Evolutionary conservation across 2,329 filamentous ascomycete genomes (phyloP), one percentile per base, ranked within the genome.

Genomic region (Endocalyx cinctus): DNA sequence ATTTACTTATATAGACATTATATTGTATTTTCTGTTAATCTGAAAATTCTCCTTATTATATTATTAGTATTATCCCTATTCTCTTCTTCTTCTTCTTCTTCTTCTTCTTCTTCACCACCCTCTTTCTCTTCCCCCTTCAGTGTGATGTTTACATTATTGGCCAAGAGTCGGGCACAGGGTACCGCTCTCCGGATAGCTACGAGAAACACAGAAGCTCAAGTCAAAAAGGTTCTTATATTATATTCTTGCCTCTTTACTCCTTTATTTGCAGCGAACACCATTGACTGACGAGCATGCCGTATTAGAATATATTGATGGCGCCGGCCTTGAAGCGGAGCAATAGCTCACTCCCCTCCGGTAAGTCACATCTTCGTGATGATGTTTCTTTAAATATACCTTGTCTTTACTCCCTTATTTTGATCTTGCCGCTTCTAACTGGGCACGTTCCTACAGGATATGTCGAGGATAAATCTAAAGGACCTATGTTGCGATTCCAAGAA

Each of bases 401-500:
- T n/a, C n/a, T n/a, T n/a, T n/a, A n/a, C n/a, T n/a, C n/a, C n/a
- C n/a, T 27, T 13, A 8, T 17, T 33, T 27, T 20, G 13, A n/a
- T 20, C 20, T 13, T 16, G 23, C 22, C 19, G 18, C 19, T 25
- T 15, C 34, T 44, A 30, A 41, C 34, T 29, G 29, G 19, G 34
- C n/a, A 20, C 11, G 29, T 6, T 51, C 2, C 12, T 23, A 7
- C 52, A 86, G 85, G 82, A 50, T 90, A 92, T 66, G 77, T 72
- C 52, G 87, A 92, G 65, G 85, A 92, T 62, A 72, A 73, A 51
- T 79, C 79, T 52, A 89, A 87, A 59, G 85, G 84, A 34, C 70
- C 78, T 29, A 92, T 87, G 84, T 72, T 92, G 48, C 78, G 87
- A 48, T 94, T 84, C 61, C 84, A 94, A 59, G 84, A 89, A 23